phyloP scores from a whole-genome alignment of 2,329 filamentous ascomycete species.

The Tothia fuscella region DNA sequence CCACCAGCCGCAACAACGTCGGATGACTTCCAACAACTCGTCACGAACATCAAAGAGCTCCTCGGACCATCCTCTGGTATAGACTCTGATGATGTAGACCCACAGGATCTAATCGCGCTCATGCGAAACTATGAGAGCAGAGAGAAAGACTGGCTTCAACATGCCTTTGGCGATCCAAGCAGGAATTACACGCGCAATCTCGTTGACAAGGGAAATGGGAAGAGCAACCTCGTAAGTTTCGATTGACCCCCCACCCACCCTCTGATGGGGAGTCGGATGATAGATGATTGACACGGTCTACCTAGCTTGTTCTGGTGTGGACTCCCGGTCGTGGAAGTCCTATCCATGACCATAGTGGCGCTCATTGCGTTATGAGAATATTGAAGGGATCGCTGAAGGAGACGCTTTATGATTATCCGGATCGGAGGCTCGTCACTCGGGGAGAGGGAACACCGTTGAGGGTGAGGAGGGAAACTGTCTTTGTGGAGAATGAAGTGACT shows the following conservation, averaged over 20 bases:
- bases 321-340: constrained; percentile 69
- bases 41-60: constrained; percentile 58
- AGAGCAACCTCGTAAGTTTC: constrained; percentile 58
- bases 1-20: too few species aligned
- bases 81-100: constrained; percentile 69
- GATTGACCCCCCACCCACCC: too few species aligned
- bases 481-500: constrained; percentile 61
- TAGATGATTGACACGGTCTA: constrained; percentile 2
- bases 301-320: constrained; percentile 78
- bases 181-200: constrained; percentile 76
- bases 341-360: constrained; percentile 69
- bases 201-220: constrained; percentile 79
- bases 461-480: constrained; percentile 54
- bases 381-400: constrained; percentile 69
- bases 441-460: constrained; percentile 42
- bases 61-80: constrained; percentile 74
- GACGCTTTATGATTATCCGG: constrained; percentile 67
- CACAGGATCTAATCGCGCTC: constrained; percentile 54
- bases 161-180: constrained; percentile 58
- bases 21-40: constrained; percentile 53
- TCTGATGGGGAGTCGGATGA: too few species aligned
- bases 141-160: constrained; percentile 59
- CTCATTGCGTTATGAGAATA: constrained; percentile 87
- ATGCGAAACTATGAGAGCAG: constrained; percentile 66
- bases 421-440: constrained; percentile 31